phyloP scores from a whole-genome alignment of 257 asterid genomes.

The Schizonepeta tenuifolia region DNA sequence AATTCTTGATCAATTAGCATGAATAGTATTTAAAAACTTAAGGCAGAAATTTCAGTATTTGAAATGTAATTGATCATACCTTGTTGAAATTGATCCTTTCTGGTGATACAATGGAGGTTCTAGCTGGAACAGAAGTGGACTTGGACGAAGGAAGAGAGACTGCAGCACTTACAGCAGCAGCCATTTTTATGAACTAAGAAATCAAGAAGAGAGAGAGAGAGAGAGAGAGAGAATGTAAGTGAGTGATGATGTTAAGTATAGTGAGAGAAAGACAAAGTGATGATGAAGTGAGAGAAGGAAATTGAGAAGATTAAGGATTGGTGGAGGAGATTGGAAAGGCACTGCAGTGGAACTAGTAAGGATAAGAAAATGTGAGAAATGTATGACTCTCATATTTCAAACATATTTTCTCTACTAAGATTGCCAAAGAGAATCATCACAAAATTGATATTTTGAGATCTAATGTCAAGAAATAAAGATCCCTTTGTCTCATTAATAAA shows the following conservation, averaged over 20 bases:
- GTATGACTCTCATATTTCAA: constrained; percentile 21
- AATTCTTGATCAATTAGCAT: neutral
- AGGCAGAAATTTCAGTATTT: neutral
- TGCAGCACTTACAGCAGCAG: constrained; percentile 95
- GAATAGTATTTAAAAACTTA: neutral
- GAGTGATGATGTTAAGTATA: constrained; percentile 15
- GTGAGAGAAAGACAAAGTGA: constrained; percentile 17
- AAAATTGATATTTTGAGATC: neutral
- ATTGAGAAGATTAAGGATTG: constrained; percentile 39
- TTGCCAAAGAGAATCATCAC: neutral
- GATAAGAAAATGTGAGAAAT: constrained; percentile 32
- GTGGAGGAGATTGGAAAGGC: constrained; percentile 54
- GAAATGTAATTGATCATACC: constrained; percentile 43
- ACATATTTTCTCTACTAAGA: neutral
- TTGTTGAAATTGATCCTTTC: constrained; percentile 73
- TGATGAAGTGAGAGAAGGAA: constrained; percentile 7
- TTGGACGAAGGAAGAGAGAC: constrained; percentile 84
- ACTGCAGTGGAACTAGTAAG: constrained; percentile 34
- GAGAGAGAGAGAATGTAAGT: constrained; percentile 15
- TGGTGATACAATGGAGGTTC: constrained; percentile 58
- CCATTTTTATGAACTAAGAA: constrained; percentile 50
- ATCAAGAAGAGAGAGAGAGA: constrained; percentile 13
- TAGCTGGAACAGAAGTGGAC: constrained; percentile 58
- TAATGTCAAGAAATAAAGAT: neutral
- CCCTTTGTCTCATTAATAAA: neutral